A percentile compares a stretch with the other conserved stretches of the same genome.
Evolutionary conservation across 345 rosid species (phyloP).

Genomic region (Brassica carinata): DNA sequence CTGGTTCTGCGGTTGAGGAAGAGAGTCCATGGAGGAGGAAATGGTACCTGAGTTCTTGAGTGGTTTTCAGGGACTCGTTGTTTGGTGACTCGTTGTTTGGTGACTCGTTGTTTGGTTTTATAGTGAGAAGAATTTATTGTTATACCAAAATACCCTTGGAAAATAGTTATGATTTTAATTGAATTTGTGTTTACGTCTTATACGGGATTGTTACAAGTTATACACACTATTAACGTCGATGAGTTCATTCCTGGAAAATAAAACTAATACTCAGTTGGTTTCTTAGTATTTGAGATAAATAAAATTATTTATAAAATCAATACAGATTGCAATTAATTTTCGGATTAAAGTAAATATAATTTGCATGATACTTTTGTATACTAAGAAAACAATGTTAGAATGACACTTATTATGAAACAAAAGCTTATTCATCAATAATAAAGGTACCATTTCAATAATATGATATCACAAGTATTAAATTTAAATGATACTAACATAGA

Average conservation of each 20-base stretch:
- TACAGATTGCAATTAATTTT: no score
- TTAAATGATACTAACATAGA: no score
- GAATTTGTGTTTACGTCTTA: not conserved
- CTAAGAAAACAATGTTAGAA: no score
- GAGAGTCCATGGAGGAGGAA: slow-evolving; percentile 30
- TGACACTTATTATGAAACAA: no score
- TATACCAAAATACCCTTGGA: slow-evolving; percentile 23
- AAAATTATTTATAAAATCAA: no score
- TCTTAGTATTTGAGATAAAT: no score
- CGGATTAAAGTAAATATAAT: no score
- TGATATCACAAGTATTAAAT: no score
- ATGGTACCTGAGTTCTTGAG: slow-evolving; percentile 34
- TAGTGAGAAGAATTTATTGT: not conserved
- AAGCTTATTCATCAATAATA: not conserved
- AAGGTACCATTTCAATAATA: not conserved
- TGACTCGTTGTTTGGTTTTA: slow-evolving; percentile 12
- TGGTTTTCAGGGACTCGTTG: slow-evolving; percentile 35
- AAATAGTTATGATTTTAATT: not conserved
- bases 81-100: no score
- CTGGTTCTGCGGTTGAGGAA: slow-evolving; percentile 24
- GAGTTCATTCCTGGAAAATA: not conserved
- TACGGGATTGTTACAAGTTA: not conserved
- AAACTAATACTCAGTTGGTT: not conserved
- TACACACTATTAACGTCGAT: not conserved
- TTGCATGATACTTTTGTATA: no score